Evolutionary conservation across 2,329 filamentous ascomycete species (phyloP), one percentile per base, ranked within the genome.

Genomic region (Colletotrichum orchidophilum): DNA sequence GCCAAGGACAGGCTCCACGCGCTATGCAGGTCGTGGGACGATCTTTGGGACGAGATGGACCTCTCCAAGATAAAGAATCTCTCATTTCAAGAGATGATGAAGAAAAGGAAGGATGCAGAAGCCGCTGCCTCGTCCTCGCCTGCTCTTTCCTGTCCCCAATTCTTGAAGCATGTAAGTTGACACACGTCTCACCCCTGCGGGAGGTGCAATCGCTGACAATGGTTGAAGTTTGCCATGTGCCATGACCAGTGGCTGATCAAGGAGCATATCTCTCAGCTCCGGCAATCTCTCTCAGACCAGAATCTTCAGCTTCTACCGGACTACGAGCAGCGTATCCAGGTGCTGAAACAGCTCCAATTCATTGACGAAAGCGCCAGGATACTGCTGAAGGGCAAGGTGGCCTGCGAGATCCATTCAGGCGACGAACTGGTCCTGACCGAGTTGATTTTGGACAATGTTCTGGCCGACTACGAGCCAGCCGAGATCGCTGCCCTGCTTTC

Each of bases 161-260:
- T 98, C 81, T 80, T 96, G 73, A 96, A 97, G 81, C 96, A 99
- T 80, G 93, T 95, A 84, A 87, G 93, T 88, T n/a, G 35, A 49
- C 18, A 13, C 13, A 12, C 9, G 15, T 9, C 11, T 5, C n/a
- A 29, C 2, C 13, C 13, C 61, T 54, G 65, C 49, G 46, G 55
- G 46, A n/a, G 26, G 27, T 21, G 27, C 8, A 15, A 58, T 73
- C 29, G 62, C 73, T 74, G 39, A 65, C 66, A 75, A 60, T 87
- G 83, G 88, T 76, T 85, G 5, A 63, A 96, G 93, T 98, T 96
- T 79, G 93, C 95, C 73, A 97, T 97, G 93, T 94, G 95, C 77
- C 95, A 99, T 78, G 94, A 98, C 78, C 94, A 98, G 82, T 98
- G 96, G 95, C 88, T 97, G 57, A 94, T 99, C 80, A 94, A 96